phyloP scores from a whole-genome alignment of 75 land plant genomes.

The Ceratopteris richardii region DNA sequence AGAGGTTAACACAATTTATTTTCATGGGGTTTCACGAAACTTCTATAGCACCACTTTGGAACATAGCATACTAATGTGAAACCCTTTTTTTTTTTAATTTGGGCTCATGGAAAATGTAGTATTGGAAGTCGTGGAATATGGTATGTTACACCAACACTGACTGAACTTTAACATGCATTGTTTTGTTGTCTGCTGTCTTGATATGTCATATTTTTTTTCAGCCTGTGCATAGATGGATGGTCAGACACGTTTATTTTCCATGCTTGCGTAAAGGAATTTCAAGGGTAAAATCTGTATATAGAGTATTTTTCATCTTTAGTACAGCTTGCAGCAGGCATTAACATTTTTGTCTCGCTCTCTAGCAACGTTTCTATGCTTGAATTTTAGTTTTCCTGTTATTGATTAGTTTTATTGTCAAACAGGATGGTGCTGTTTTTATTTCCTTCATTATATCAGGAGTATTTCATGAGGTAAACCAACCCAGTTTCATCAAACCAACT shows the following conservation, averaged over 20 bases:
- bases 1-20: slow-evolving; percentile 53
- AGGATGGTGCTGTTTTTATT: slow-evolving; percentile 60
- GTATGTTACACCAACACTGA: too few species aligned
- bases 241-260: slow-evolving; percentile 94
- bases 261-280: slow-evolving; percentile 66
- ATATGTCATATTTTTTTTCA: slow-evolving; percentile 20
- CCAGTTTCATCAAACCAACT: neutral
- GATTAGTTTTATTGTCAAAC: too few species aligned
- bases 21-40: too few species aligned
- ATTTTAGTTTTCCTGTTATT: too few species aligned
- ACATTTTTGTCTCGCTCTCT: too few species aligned
- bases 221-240: slow-evolving; percentile 99
- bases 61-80: too few species aligned
- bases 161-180: too few species aligned
- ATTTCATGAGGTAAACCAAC: slow-evolving; percentile 75
- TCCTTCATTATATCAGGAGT: slow-evolving; percentile 72
- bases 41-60: too few species aligned
- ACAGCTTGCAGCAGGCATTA: neutral
- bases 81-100: too few species aligned
- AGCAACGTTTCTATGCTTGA: too few species aligned
- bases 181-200: too few species aligned
- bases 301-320: neutral
- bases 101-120: too few species aligned
- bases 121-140: slow-evolving; percentile 99
- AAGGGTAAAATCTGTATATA: slow-evolving; percentile 51